These are phyloP conservation scores for Ascochyta rabiei DNA, from an alignment of 2,329 filamentous ascomycete species.

Conservation along the genomic window DNA sequence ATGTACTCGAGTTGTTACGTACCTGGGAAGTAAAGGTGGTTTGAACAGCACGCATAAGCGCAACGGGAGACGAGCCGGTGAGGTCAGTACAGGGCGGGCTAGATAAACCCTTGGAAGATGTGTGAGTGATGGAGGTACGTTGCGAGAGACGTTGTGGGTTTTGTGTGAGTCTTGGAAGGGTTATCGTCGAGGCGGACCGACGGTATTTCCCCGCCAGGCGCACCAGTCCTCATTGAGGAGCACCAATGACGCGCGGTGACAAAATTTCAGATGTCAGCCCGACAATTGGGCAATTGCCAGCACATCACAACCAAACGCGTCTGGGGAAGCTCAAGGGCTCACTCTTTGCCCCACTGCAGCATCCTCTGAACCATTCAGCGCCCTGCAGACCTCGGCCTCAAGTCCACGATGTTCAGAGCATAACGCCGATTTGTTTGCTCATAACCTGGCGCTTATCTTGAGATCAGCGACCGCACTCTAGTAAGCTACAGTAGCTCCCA, in stretches of 20 bases:
- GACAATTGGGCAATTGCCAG: slow-evolving; percentile 23
- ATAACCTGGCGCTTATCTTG: slow-evolving; percentile 11
- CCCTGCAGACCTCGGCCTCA: slow-evolving; percentile 12
- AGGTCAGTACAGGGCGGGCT: slow-evolving; percentile 36
- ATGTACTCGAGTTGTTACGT: slow-evolving; percentile 34
- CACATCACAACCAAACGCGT: slow-evolving; percentile 9
- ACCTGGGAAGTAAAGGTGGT: slow-evolving; percentile 61
- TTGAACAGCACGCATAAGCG: slow-evolving; percentile 58
- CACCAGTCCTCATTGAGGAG: slow-evolving; percentile 1
- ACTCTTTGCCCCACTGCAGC: slow-evolving; percentile 15
- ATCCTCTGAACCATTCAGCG: slow-evolving; percentile 13
- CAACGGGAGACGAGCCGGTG: slow-evolving; percentile 34
- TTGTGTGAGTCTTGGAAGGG: slow-evolving; percentile 24
- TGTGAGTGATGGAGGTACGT: slow-evolving; percentile 11
- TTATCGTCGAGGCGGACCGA: slow-evolving; percentile 18
- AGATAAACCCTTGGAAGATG: slow-evolving; percentile 28
- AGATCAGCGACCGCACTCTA: slow-evolving; percentile 11
- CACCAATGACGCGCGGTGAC: slow-evolving; percentile 24
- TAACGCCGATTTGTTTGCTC: slow-evolving; percentile 17
- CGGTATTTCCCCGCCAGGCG: slow-evolving; percentile 7
- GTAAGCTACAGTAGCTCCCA: slow-evolving; percentile 7
- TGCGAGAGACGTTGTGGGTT: slow-evolving; percentile 15
- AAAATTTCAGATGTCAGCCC: slow-evolving; percentile 18
- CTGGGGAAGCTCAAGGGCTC: slow-evolving; percentile 14
- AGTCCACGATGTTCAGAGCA: slow-evolving; percentile 1